Base-by-base conservation (phyloP, 2,329 filamentous ascomycete species). In the Pseudogymnoascus pannorum region DNA sequence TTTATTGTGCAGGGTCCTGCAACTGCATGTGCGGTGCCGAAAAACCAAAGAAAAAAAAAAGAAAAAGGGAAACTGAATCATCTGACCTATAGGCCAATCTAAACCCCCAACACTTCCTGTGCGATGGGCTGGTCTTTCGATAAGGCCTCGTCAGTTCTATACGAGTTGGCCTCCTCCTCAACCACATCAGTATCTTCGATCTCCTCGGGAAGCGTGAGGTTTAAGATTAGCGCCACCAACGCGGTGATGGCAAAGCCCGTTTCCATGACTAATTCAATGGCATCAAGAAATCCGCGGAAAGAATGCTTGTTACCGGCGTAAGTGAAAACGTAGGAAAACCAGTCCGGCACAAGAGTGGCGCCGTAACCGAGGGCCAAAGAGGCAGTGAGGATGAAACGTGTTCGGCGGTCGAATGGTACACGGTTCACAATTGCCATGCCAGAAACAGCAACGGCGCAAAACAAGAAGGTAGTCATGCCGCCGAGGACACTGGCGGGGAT, bases 391-490 rank as follows among this genome's bases (percentile, higher is more conserved):
- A 94, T 89, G 75, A 94, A 94, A 22, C 91, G 82, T 68, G 88
- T 92, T 59, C 91, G 85, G 36, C 90, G 83, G n/a, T 83, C 91
- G 71, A 93, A 92, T 7, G 44, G 44, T 2, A 51, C 44, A n/a
- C 16, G 29, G 3, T 83, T 79, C 65, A 94, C 86, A 67, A 94
- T 92, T 57, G 87, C 81, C 64, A 94, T 84, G 67, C 91, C 91
- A 0, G 87, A 89, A 1, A 91, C 87, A 1, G 88, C 85, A 5
- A 94, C 90, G 3, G 88, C 82, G 63, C 81, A 81, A 76, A 92
- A 94, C 20, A 94, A 79, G 73, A 94, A 94, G 0, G 89, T 91
- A 0, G 90, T 88, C 86, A 89, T 89, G 57, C 86, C 86, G 36
- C 85, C 87, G 2, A 88, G 78, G 1, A 88, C 85, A 0, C 83